Base-by-base conservation (phyloP, 345 rosid species). In the Aquilaria sinensis region DNA sequence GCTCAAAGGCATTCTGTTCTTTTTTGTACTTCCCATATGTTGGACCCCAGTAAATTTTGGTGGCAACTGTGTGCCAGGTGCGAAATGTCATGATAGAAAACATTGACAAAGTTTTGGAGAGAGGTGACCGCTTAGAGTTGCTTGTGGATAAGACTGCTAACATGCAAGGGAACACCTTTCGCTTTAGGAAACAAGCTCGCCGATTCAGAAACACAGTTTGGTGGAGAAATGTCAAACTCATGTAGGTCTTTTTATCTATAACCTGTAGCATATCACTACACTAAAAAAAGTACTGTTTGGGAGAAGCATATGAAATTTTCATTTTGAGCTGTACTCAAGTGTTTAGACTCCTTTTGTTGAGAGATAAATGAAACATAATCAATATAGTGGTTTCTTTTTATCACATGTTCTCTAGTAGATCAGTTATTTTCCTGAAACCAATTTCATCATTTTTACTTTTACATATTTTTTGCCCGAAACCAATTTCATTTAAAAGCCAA, bases 221-320 rank as follows among this genome's bases (percentile, higher is more conserved):
- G 99, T 94, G 99, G 99, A 82, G 88, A 81, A 94, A 94, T 47
- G 84, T 86, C 72, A 82, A 85, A 82, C 96, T 94, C 59, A 86
- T 78, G 99, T 94, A 82, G 47, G 88, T 64, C 65, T 61, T 56
- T 54, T 68, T 1, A 45, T 23, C 62, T 52, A 3, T 56, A 50
- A 6, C 52, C 47, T 23, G 23, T 64, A 51, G 54, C 46, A 31
- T 15, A 13, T 56, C 41, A 2, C 43, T 62, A 43, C 41, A 37
- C 43, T 37, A 9, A 37, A 37, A 37, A 37, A 37, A 2, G 8
- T 37, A 37, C 43, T 4, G 3, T 1, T 37, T 4, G 5, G 43
- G 43, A 37, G 23, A 33, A 58, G 48, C 23, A 6, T 49, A 37
- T 10, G 47, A 49, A 57, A 14, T 2, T 23, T 33, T 33, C 45